Base-by-base conservation (phyloP, 2,329 filamentous ascomycete species). In the Ophiognomonia clavigignenti-juglandacearum region DNA sequence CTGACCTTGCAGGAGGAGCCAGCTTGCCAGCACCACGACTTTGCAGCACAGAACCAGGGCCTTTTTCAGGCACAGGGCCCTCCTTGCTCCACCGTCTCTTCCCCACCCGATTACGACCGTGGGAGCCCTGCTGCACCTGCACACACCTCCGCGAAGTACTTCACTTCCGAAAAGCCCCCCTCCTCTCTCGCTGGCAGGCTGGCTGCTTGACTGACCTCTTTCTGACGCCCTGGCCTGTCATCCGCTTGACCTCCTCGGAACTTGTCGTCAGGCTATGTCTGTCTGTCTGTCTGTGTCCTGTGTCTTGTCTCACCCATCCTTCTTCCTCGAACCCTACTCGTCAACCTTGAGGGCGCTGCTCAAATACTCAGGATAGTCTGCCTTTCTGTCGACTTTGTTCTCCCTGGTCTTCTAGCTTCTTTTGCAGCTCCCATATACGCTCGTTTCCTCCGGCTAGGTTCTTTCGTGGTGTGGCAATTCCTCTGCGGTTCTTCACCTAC, bases 161-260 rank as follows among this genome's bases (percentile, higher is more conserved):
- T 52, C 50, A 47, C 47, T 49, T 45, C 39, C 50, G 43, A 26
- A 44, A 45, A 43, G 34, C 50, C 50, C 36, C 50, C n/a, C 34
- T 36, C 24, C 10, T 26, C 6, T 6, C 24, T 6, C 24, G 6
- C 24, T 26, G 6, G 24, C 24, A 26, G 10, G n/a, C n/a, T n/a
- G n/a, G n/a, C n/a, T n/a, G n/a, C n/a, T 26, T 26, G 24, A 6
- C 24, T 6, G 6, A 6, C 24, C 24, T 26, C 6, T 26, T 26
- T 26, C 6, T 26, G 6, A 6, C 31, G 16, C n/a, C 31, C n/a
- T 34, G 10, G 14, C 31, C 16, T 16, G 31, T 34, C 31, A 34
- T 16, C n/a, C 16, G n/a, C 31, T 34, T 13, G 31, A 16, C 14
- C 31, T 34, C 9, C 29, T 16, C n/a, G 6, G 24, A 26, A 35